A percentile compares a stretch with the other conserved stretches of the same genome.
phyloP scores from a whole-genome alignment of 2,329 filamentous ascomycete species.

The Phoma sp. region DNA sequence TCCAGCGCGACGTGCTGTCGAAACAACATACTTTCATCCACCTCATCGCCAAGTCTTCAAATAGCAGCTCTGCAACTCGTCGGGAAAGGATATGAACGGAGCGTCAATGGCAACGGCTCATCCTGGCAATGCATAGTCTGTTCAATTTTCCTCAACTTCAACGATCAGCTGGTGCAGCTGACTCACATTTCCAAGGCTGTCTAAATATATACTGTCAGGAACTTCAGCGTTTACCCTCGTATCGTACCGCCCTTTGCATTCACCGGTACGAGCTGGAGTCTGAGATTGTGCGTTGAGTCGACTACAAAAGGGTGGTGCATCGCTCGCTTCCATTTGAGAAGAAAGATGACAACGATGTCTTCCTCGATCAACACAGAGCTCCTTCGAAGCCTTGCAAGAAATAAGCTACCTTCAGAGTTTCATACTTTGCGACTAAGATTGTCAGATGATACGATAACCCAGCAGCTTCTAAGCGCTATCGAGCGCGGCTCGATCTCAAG shows the following conservation, averaged over 20 bases:
- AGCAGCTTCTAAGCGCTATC: conserved; percentile 20
- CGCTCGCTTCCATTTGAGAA: neutral
- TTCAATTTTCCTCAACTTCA: neutral
- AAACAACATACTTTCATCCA: neutral
- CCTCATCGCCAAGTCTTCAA: neutral
- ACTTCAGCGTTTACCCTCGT: neutral
- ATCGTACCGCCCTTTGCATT: neutral
- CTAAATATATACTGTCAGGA: neutral
- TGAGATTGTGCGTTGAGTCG: neutral
- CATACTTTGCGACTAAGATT: neutral
- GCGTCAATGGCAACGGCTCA: neutral
- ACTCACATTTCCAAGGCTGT: neutral
- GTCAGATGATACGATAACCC: conserved; percentile 9
- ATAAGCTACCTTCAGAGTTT: conserved; percentile 2
- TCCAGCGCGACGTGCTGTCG: neutral
- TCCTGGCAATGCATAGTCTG: neutral
- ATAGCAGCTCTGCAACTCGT: neutral
- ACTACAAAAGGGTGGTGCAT: neutral
- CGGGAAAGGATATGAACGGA: neutral
- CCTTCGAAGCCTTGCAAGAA: conserved; percentile 10
- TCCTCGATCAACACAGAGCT: conserved; percentile 1
- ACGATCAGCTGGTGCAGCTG: neutral
- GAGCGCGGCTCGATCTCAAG: conserved; percentile 29
- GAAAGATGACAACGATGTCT: neutral
- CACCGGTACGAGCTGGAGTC: neutral